Evolutionary conservation across 257 asterid genomes (phyloP).

Genomic region (Nicotiana tomentosiformis): DNA sequence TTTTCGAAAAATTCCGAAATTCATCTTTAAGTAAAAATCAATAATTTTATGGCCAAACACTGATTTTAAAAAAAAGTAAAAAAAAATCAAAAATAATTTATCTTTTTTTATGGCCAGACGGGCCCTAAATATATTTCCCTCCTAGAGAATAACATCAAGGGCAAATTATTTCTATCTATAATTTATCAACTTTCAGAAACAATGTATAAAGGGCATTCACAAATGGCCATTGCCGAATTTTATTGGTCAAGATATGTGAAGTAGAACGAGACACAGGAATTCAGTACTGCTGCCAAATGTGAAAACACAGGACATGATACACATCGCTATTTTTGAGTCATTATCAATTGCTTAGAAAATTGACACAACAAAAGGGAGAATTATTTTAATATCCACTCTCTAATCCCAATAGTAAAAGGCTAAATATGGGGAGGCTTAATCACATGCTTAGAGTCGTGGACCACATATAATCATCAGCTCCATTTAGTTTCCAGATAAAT

Average conservation of each 20-base stretch:
- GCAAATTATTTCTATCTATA: background rate
- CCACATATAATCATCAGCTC: constrained; percentile 27
- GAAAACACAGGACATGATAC: background rate
- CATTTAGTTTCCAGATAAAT: constrained; percentile 9
- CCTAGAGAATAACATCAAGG: background rate
- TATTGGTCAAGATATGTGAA: background rate
- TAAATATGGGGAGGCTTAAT: constrained; percentile 2
- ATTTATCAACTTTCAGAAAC: background rate
- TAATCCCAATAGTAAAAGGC: constrained; percentile 2
- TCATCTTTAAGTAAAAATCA: too few relatives aligned
- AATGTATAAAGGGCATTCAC: background rate
- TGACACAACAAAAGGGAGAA: background rate
- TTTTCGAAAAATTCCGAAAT: too few relatives aligned
- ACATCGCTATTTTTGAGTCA: background rate
- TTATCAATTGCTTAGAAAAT: background rate
- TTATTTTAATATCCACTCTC: background rate
- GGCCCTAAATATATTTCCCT: background rate
- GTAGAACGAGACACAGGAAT: background rate
- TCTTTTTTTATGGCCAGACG: too few relatives aligned
- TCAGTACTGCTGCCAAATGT: background rate
- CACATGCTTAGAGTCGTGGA: constrained; percentile 25
- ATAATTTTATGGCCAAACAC: too few relatives aligned
- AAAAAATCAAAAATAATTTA: too few relatives aligned
- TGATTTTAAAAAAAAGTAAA: too few relatives aligned
- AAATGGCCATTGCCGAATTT: background rate